These are phyloP conservation scores for Podaxis sp. DNA, from an alignment of 768 basidiomycete species.

Conservation along the genomic window DNA sequence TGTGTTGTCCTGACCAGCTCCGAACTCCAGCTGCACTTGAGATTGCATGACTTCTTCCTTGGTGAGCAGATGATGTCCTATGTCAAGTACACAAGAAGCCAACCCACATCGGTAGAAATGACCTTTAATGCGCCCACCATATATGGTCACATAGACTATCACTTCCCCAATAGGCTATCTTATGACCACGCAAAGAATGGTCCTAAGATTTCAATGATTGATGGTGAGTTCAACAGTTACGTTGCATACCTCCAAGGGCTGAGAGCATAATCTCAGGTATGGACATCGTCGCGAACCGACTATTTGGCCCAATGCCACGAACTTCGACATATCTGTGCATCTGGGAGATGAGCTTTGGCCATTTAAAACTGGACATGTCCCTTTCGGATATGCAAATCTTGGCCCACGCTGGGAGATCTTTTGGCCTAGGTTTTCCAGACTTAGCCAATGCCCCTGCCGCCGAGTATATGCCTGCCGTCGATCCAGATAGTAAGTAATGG, in stretches of 20 bases:
- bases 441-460: slow-evolving; percentile 74
- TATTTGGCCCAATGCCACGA: slow-evolving; percentile 86
- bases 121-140: slow-evolving; percentile 68
- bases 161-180: slow-evolving; percentile 31
- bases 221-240: slow-evolving; percentile 27
- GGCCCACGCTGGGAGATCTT: slow-evolving; percentile 47
- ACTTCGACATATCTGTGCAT: slow-evolving; percentile 87
- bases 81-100: too few relatives aligned
- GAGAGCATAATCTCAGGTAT: slow-evolving; percentile 45
- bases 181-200: slow-evolving; percentile 4
- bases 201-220: slow-evolving; percentile 43
- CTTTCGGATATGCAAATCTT: slow-evolving; percentile 50
- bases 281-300: slow-evolving; percentile 75
- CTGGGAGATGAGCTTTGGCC: slow-evolving; percentile 83
- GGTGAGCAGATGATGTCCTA: slow-evolving; percentile 37
- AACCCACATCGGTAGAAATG: slow-evolving; percentile 53
- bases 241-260: neutral
- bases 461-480: slow-evolving; percentile 54
- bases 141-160: slow-evolving; percentile 41
- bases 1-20: slow-evolving; percentile 57
- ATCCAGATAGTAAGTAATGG: slow-evolving; percentile 71
- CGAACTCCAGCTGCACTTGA: slow-evolving; percentile 68
- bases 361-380: slow-evolving; percentile 51
- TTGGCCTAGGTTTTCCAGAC: slow-evolving; percentile 72
- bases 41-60: slow-evolving; percentile 86